Conservation (phyloP, 1,139 yeast genomes). For the Magnusiomyces sp. region DNA sequence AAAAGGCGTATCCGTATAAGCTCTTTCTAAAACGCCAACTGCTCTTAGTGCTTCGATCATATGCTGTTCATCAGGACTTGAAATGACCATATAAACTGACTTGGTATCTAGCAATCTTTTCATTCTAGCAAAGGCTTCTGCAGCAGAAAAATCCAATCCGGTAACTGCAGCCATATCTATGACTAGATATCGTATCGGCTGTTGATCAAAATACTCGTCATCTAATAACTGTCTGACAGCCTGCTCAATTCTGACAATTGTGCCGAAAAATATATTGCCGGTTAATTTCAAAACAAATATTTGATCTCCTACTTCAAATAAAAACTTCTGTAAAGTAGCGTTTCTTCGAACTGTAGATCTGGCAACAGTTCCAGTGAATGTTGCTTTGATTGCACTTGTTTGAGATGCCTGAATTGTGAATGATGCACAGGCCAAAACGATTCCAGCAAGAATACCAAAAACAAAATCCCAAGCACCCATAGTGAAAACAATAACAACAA, state of each 20-base stretch:
- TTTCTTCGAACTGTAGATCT: conserved; percentile 90
- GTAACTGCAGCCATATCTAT: conserved; percentile 79
- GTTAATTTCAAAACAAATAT: conserved; percentile 79
- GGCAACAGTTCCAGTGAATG: conserved; percentile 82
- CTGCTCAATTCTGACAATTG: conserved; percentile 83
- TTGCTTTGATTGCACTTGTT: conserved; percentile 70
- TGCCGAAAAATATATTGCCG: conserved; percentile 88
- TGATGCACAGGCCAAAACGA: conserved; percentile 81
- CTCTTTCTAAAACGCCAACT: conserved; percentile 58
- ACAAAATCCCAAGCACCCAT: conserved; percentile 98
- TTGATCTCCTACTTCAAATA: conserved; percentile 82
- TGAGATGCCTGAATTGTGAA: conserved; percentile 88
- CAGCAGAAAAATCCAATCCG: conserved; percentile 87
- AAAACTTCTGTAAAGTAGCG: conserved; percentile 78
- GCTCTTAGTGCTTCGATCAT: conserved; percentile 52
- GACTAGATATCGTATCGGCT: conserved; percentile 69
- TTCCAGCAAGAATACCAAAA: conserved; percentile 83
- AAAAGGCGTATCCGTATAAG: conserved; percentile 25
- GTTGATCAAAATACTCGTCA: conserved; percentile 36
- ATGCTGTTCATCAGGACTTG: conserved; percentile 65
- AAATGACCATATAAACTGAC: conserved; percentile 62
- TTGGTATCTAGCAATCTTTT: conserved; percentile 67
- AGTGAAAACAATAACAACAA: conserved; percentile 71
- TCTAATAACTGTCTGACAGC: conserved; percentile 62
- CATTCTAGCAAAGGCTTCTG: conserved; percentile 88